Evolutionary conservation across 805 yeast species (phyloP).

Genomic region (Ogataea angusta): DNA sequence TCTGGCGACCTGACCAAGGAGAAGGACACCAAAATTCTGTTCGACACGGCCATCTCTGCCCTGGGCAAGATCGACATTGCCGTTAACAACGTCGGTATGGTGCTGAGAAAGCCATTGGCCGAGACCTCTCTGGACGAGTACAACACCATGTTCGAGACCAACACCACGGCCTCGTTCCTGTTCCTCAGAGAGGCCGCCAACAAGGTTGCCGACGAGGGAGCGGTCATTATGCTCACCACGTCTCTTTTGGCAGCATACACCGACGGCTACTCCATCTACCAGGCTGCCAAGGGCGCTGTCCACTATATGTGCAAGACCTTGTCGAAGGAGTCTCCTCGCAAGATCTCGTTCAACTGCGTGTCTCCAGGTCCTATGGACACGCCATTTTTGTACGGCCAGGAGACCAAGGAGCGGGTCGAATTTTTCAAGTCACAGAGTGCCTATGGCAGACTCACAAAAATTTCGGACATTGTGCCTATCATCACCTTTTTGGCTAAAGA

Average conservation of each 20-base stretch:
- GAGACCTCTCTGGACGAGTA: conserved; percentile 55
- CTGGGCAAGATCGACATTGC: conserved; percentile 59
- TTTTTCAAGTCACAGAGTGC: conserved; percentile 52
- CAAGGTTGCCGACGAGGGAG: conserved; percentile 48
- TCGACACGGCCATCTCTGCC: conserved; percentile 40
- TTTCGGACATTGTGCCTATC: conserved; percentile 62
- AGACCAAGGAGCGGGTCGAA: conserved; percentile 53
- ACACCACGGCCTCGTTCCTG: conserved; percentile 59
- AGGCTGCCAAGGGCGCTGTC: conserved; percentile 57
- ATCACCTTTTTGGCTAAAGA: conserved; percentile 57
- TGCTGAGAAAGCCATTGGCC: conserved; percentile 55
- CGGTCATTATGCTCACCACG: conserved; percentile 55
- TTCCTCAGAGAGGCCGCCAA: conserved; percentile 57
- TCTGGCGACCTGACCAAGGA: conserved; percentile 45
- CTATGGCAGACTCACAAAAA: conserved; percentile 51
- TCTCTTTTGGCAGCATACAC: conserved; percentile 66
- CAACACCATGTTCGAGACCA: conserved; percentile 49
- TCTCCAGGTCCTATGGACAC: conserved; percentile 72
- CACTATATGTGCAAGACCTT: conserved; percentile 51
- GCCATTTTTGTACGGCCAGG: conserved; percentile 63
- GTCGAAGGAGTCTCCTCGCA: conserved; percentile 51
- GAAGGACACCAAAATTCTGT: conserved; percentile 41
- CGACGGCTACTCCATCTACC: conserved; percentile 49
- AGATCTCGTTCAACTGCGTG: conserved; percentile 51
- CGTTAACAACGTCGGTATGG: conserved; percentile 66